Conservation (phyloP, 2,329 filamentous ascomycete genomes). For the Trichothecium roseum region DNA sequence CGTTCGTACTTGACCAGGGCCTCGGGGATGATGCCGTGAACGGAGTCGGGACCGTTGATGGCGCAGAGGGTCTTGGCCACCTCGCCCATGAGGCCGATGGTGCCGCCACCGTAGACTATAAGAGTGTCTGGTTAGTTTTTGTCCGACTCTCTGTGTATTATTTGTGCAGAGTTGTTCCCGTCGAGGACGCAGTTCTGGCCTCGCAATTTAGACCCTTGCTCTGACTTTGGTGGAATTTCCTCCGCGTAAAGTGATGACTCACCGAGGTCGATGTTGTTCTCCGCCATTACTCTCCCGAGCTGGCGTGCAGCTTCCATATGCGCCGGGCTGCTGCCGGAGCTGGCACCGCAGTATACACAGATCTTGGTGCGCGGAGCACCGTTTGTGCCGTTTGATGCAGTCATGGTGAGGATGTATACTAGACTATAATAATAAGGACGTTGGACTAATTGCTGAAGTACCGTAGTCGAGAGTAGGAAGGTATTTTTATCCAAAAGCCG, state of each 20-base stretch:
- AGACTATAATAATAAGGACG: too few species aligned
- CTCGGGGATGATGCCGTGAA: conserved; percentile 89
- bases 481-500: too few species aligned
- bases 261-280: conserved; percentile 68
- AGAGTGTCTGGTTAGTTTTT: conserved; percentile 4
- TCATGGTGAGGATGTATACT: conserved; percentile 8
- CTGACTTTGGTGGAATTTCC: too few species aligned
- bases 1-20: conserved; percentile 74
- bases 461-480: too few species aligned
- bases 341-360: conserved; percentile 91
- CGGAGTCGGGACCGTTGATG: conserved; percentile 66
- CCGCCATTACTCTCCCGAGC: conserved; percentile 64
- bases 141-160: too few species aligned
- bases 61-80: conserved; percentile 77
- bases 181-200: too few species aligned
- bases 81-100: conserved; percentile 91
- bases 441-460: too few species aligned
- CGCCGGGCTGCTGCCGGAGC: conserved; percentile 57
- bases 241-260: too few species aligned
- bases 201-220: too few species aligned
- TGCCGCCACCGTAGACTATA: conserved; percentile 86
- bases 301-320: conserved; percentile 71
- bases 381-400: conserved; percentile 12
- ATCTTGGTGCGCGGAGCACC: conserved; percentile 48
- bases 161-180: too few species aligned